Conservation (phyloP, 139 green algal genomes). For the Desmodesmus armatus region DNA sequence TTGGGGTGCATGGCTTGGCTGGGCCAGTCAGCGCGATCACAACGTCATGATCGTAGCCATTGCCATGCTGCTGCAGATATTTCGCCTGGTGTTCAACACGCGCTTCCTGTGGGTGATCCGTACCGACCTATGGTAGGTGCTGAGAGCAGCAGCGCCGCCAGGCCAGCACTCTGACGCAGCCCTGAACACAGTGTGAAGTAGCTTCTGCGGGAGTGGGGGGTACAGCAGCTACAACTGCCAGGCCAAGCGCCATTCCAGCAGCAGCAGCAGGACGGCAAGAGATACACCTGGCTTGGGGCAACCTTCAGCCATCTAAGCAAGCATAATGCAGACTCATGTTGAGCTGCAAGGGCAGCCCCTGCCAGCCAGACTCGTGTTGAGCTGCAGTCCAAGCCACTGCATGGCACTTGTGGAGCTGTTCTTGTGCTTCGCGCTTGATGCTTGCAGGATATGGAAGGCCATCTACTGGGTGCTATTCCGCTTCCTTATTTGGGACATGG, state of each 20-base stretch:
- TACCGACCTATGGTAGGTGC: slow-evolving; percentile 1
- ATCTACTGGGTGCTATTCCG: slow-evolving; percentile 39
- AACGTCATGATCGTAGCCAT: no score
- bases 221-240: background rate
- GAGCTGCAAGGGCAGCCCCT: no score
- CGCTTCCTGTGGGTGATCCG: slow-evolving; percentile 20
- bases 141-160: no score
- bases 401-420: background rate
- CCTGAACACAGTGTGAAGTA: background rate
- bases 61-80: slow-evolving; percentile 25
- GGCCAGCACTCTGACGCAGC: no score
- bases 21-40: no score
- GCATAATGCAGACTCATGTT: no score
- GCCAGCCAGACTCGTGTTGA: no score
- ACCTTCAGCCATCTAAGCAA: no score
- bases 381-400: no score
- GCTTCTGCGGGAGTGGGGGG: background rate
- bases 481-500: slow-evolving; percentile 27
- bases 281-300: no score
- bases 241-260: background rate
- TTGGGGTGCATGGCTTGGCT: no score
- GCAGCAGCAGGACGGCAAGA: no score
- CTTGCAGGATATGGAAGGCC: slow-evolving; percentile 33
- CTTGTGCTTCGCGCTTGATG: background rate
- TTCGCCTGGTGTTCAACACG: slow-evolving; percentile 34